These are phyloP conservation scores for Gracilaria gracilis DNA, from an alignment of 23 red algal species.

Conservation along the genomic window DNA sequence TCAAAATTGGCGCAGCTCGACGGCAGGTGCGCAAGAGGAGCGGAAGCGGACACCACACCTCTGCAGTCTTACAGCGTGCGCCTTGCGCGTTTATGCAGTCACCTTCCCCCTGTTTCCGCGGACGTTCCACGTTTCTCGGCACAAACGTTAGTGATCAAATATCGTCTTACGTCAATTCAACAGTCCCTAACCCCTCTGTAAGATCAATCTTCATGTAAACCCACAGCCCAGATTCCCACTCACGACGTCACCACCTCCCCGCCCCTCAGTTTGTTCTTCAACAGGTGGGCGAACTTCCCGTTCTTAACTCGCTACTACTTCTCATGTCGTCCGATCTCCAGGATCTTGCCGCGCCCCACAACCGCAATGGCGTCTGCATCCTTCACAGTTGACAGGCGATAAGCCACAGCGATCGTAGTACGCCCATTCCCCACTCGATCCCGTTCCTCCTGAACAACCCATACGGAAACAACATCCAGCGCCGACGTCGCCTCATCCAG, in stretches of 20 bases:
- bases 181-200: too few species aligned
- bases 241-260: neutral
- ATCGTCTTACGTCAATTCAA: too few species aligned
- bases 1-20: neutral
- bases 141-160: too few species aligned
- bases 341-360: constrained; percentile 77
- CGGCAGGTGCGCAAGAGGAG: too few species aligned
- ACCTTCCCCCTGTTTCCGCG: too few species aligned
- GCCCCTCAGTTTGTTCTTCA: constrained; percentile 68
- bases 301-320: constrained; percentile 70
- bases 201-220: neutral
- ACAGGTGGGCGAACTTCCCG: constrained; percentile 76
- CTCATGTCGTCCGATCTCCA: constrained; percentile 85
- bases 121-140: neutral
- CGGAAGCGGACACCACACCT: too few species aligned
- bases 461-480: constrained; percentile 82
- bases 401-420: constrained; percentile 93
- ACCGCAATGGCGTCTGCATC: constrained; percentile 90
- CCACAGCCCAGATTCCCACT: neutral
- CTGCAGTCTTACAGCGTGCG: too few species aligned
- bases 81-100: neutral
- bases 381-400: constrained; percentile 90
- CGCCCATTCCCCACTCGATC: constrained; percentile 65
- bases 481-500: constrained; percentile 94
- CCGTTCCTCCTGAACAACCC: constrained; percentile 82